A percentile compares a stretch with the other conserved stretches of the same genome.
Conservation (phyloP, 2,329 filamentous ascomycete genomes). For the Tolypocladium sp. region DNA sequence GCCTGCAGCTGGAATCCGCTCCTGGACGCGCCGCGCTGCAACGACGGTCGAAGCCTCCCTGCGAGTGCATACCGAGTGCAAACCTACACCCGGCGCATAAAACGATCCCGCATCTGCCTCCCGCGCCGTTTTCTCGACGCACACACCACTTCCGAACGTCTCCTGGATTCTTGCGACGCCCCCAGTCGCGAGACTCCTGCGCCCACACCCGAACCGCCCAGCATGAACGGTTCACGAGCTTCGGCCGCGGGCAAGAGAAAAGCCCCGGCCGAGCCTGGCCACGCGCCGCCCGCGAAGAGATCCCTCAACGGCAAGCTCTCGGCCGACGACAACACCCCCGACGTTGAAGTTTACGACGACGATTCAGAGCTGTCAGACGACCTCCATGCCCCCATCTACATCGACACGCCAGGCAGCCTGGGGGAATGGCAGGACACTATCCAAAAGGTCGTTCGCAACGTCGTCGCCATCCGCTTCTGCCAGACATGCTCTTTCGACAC, state of each 20-base stretch:
- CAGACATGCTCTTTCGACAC: constrained; percentile 98
- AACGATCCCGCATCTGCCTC: background rate
- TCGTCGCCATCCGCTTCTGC: constrained; percentile 98
- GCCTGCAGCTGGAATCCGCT: constrained; percentile 1
- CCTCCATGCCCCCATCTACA: constrained; percentile 21
- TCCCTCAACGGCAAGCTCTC: constrained; percentile 38
- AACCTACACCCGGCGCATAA: background rate
- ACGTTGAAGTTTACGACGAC: constrained; percentile 28
- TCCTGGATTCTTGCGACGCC: background rate
- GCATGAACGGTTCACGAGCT: constrained; percentile 34
- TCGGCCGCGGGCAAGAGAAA: constrained; percentile 43
- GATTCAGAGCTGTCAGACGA: constrained; percentile 33
- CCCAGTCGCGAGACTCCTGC: background rate
- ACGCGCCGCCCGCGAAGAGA: constrained; percentile 24
- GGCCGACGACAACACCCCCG: constrained; percentile 40
- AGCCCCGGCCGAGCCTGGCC: constrained; percentile 32
- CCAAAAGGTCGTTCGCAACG: constrained; percentile 85
- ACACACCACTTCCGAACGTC: background rate
- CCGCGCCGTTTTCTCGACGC: background rate
- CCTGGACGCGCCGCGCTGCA: background rate
- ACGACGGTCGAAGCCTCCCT: background rate
- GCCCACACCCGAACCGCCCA: constrained; percentile 3
- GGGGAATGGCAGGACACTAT: constrained; percentile 92
- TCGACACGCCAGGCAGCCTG: constrained; percentile 27
- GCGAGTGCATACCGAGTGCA: background rate